Conservation (phyloP, 805 yeast genomes). For the Ogataea saltuana region DNA sequence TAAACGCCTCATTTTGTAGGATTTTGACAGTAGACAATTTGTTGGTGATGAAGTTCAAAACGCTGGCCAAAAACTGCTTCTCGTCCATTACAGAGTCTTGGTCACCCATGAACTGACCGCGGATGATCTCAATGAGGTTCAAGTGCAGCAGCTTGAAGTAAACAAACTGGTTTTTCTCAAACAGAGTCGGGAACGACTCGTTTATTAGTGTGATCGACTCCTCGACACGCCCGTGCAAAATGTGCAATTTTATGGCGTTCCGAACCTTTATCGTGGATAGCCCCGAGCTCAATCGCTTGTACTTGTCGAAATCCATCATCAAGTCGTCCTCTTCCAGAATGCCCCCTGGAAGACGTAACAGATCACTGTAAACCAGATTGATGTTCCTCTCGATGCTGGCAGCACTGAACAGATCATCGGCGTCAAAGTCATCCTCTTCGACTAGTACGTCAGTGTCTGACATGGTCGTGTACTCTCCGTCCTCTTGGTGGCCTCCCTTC, state of each 20-base stretch:
- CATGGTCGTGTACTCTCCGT: neutral
- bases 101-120: conserved; percentile 44
- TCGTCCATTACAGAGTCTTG: conserved; percentile 35
- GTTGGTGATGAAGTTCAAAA: conserved; percentile 60
- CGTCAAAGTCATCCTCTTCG: conserved; percentile 11
- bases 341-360: conserved; percentile 4
- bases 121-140: conserved; percentile 78
- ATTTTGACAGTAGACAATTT: conserved; percentile 40
- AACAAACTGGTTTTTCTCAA: conserved; percentile 61
- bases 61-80: conserved; percentile 49
- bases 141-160: conserved; percentile 74
- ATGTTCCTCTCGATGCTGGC: conserved; percentile 18
- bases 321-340: conserved; percentile 6
- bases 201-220: conserved; percentile 58
- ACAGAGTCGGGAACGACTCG: conserved; percentile 59
- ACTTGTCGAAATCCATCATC: conserved; percentile 17
- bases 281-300: conserved; percentile 36
- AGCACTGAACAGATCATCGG: conserved; percentile 15
- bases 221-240: conserved; percentile 61
- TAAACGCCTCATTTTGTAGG: conserved; percentile 48
- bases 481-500: neutral
- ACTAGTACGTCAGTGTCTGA: no score
- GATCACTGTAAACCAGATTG: conserved; percentile 13
- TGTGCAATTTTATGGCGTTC: conserved; percentile 50
- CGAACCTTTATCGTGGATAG: conserved; percentile 54